Evolutionary conservation across 257 asterid genomes (phyloP).

Genomic region (Anisodus acutangulus): DNA sequence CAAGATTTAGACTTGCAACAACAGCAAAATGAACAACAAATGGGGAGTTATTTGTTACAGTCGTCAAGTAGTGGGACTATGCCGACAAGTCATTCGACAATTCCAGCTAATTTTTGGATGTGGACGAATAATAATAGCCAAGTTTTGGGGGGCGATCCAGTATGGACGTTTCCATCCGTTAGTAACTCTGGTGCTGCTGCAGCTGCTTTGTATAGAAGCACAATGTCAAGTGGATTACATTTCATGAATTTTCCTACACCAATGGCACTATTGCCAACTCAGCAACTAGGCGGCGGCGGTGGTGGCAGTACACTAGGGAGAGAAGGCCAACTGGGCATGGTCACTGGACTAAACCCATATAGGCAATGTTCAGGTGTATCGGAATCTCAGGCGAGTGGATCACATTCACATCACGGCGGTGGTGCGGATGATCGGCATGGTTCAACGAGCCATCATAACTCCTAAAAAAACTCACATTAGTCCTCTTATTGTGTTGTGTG

Average conservation of each 20-base stretch:
- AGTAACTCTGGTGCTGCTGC: slow-evolving; percentile 51
- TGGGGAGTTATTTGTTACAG: slow-evolving; percentile 75
- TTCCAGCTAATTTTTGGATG: slow-evolving; percentile 95
- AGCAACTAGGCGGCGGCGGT: slow-evolving; percentile 44
- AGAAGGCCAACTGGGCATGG: slow-evolving; percentile 71
- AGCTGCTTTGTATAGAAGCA: slow-evolving; percentile 76
- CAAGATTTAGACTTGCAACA: slow-evolving; percentile 34
- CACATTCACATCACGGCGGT: slow-evolving; percentile 68
- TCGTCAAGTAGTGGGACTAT: slow-evolving; percentile 73
- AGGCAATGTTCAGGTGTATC: slow-evolving; percentile 48
- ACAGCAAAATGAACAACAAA: slow-evolving; percentile 63
- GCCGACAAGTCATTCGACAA: slow-evolving; percentile 69
- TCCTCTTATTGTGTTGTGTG: slow-evolving; percentile 40
- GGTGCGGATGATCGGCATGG: slow-evolving; percentile 67
- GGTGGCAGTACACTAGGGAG: slow-evolving; percentile 40
- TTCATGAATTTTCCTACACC: slow-evolving; percentile 89
- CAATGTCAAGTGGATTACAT: slow-evolving; percentile 79
- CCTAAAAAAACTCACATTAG: not conserved
- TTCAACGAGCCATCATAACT: slow-evolving; percentile 60
- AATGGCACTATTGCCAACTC: slow-evolving; percentile 74
- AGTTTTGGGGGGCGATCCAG: slow-evolving; percentile 73
- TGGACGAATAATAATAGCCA: slow-evolving; percentile 70
- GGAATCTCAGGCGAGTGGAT: slow-evolving; percentile 78
- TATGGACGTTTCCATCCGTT: slow-evolving; percentile 79
- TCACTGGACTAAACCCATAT: slow-evolving; percentile 59